Base-by-base conservation (phyloP, 768 basidiomycete genomes). In the Hortiboletus campestris region DNA sequence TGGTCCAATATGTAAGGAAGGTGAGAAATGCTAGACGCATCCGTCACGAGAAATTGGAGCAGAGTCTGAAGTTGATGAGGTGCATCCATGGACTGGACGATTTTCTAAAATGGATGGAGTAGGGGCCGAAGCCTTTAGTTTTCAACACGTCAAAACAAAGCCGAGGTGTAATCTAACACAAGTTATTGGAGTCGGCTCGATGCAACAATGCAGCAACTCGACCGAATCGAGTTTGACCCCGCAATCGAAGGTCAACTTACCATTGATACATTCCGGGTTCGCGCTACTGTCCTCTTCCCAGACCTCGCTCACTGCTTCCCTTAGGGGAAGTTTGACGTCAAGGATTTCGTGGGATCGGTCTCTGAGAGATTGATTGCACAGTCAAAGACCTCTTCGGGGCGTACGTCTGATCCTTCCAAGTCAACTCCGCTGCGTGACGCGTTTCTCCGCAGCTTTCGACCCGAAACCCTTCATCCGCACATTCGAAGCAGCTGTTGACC, bases 391-490 rank as follows among this genome's bases (percentile, higher is more conserved):
- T 83, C 85, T 66, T 78, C 91, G 29, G 94, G 91, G 50, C 93
- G 94, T 85, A 65, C 63, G 84, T 89, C 74, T 76, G 34, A 35
- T 55, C 22, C 53, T 7, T 46, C 35, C 44, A 25, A 22, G 22
- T 19, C 17, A 6, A 39, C n/a, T 40, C 42, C 10, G 13, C 50
- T 35, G 12, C 42, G n/a, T 63, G 53, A 61, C 48, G 51, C 38
- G 46, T 53, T 51, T 45, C 32, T 58, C 47, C 48, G 16, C 57
- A 94, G 93, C 95, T n/a, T 96, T 96, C 65, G 86, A 96, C 65
- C 93, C 95, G 6, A 88, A 89, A 64, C 93, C 95, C 0, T 97
- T 98, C 73, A 89, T 98, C 57, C 77, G 82, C 50, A 94, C 91
- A 4, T 96, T 99, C 59, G 97, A 98, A 63, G 83, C 84, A 17